phyloP scores from a whole-genome alignment of 148 eudicot genomes.

The Arctostaphylos glauca region DNA sequence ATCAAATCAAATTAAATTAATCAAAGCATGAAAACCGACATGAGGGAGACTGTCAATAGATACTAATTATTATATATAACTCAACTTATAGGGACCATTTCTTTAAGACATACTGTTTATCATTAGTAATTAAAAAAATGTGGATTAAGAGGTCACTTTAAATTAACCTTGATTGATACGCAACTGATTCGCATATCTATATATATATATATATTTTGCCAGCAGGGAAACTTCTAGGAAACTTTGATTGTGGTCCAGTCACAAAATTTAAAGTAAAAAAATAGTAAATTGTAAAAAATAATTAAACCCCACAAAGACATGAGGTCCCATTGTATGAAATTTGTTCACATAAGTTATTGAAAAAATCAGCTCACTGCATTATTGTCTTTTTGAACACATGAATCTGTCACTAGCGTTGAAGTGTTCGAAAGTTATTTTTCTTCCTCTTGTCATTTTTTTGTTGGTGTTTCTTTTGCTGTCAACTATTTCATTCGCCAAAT shows the following conservation, averaged over 20 bases:
- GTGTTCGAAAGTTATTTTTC: not conserved
- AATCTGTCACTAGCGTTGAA: not conserved
- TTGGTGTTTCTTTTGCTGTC: not conserved
- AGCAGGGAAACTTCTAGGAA: not conserved
- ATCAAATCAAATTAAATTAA: not conserved
- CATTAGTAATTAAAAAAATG: too few species aligned
- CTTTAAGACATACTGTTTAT: too few species aligned
- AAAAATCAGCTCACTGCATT: not conserved
- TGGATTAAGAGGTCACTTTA: not conserved
- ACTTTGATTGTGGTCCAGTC: not conserved
- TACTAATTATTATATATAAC: not conserved
- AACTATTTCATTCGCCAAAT: too few species aligned
- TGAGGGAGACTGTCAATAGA: not conserved
- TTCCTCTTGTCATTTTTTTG: not conserved
- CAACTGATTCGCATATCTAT: not conserved
- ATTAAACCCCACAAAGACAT: not conserved
- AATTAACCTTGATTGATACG: conserved; percentile 2
- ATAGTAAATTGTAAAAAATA: not conserved
- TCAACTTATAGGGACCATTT: not conserved
- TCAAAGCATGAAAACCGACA: not conserved
- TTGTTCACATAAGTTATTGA: not conserved
- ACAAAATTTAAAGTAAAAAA: not conserved
- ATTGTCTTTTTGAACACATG: not conserved
- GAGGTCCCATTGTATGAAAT: not conserved
- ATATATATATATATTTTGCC: not conserved